Percentiles rank a stretch among this genome's conserved stretches.
These are phyloP conservation scores for Fusarium buharicum DNA, from an alignment of 2,329 filamentous ascomycete genomes.

Conservation along the genomic window DNA sequence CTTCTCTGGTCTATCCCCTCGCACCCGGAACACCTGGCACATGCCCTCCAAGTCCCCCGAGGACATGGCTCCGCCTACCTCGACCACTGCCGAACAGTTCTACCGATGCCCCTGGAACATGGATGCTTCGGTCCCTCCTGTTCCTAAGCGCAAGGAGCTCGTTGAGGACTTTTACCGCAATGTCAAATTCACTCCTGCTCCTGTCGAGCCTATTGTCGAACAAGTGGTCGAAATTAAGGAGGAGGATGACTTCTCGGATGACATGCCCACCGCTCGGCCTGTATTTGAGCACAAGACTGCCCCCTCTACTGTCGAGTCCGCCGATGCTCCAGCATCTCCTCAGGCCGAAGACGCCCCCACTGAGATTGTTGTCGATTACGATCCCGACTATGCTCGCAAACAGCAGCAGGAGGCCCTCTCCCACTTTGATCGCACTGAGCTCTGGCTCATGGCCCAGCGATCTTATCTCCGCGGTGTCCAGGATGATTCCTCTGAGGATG, in stretches of 20 bases:
- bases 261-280: constrained; percentile 74
- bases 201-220: constrained; percentile 62
- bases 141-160: constrained; percentile 52
- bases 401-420: constrained; percentile 75
- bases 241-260: constrained; percentile 62
- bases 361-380: constrained; percentile 76
- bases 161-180: constrained; percentile 54
- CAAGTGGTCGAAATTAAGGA: constrained; percentile 70
- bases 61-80: constrained; percentile 74
- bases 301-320: constrained; percentile 47
- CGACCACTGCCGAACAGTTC: constrained; percentile 90
- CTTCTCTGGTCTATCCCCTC: constrained; percentile 84
- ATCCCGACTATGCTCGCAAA: constrained; percentile 78
- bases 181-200: constrained; percentile 53
- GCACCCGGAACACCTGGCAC: constrained; percentile 85
- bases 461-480: constrained; percentile 77
- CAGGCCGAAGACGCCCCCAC: constrained; percentile 67
- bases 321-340: constrained; percentile 54
- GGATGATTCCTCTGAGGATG: constrained; percentile 53
- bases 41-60: constrained; percentile 65
- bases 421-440: constrained; percentile 85
- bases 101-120: constrained; percentile 84
- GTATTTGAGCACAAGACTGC: constrained; percentile 48
- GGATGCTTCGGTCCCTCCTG: constrained; percentile 51
- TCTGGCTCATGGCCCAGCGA: constrained; percentile 87